phyloP scores from a whole-genome alignment of 2,329 filamentous ascomycete species.

The Aspergillus pseudoterreus region DNA sequence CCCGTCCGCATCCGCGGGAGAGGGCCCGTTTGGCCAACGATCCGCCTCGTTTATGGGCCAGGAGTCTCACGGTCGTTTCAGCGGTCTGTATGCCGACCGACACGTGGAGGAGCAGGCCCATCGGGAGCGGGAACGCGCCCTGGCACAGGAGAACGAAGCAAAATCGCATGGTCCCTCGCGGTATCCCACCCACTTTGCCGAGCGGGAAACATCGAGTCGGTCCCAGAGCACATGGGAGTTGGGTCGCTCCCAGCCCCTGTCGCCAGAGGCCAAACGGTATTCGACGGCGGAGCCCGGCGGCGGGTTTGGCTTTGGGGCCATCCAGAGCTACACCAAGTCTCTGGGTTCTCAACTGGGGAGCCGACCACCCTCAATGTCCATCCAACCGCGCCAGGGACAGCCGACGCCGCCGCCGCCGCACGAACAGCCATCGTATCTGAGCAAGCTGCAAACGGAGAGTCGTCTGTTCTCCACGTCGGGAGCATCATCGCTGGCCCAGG shows the following conservation, averaged over 20 bases:
- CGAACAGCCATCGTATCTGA: slow-evolving; percentile 31
- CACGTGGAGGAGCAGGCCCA: slow-evolving; percentile 31
- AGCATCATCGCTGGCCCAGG: slow-evolving; percentile 22
- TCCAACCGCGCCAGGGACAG: slow-evolving; percentile 33
- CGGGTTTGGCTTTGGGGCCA: slow-evolving; percentile 37
- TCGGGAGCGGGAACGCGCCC: slow-evolving; percentile 32
- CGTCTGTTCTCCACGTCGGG: slow-evolving; percentile 33
- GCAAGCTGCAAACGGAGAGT: slow-evolving; percentile 30
- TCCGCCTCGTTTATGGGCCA: slow-evolving; percentile 27
- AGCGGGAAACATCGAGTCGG: slow-evolving; percentile 26
- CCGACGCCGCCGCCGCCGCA: slow-evolving; percentile 31
- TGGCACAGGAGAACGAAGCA: slow-evolving; percentile 27
- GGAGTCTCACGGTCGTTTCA: slow-evolving; percentile 30
- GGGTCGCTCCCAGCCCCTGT: slow-evolving; percentile 34
- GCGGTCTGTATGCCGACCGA: slow-evolving; percentile 32
- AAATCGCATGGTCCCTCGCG: slow-evolving; percentile 26
- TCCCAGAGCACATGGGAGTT: slow-evolving; percentile 29
- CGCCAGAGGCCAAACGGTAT: slow-evolving; percentile 37
- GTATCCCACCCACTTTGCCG: slow-evolving; percentile 30
- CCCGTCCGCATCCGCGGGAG: slow-evolving; percentile 22
- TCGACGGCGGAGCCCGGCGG: slow-evolving; percentile 27
- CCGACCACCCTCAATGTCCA: slow-evolving; percentile 28
- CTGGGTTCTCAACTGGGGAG: slow-evolving; percentile 37
- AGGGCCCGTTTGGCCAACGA: slow-evolving; percentile 21
- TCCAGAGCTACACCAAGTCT: slow-evolving; percentile 41